Conservation (phyloP, 805 yeast genomes). For the Yarrowia bubula region DNA sequence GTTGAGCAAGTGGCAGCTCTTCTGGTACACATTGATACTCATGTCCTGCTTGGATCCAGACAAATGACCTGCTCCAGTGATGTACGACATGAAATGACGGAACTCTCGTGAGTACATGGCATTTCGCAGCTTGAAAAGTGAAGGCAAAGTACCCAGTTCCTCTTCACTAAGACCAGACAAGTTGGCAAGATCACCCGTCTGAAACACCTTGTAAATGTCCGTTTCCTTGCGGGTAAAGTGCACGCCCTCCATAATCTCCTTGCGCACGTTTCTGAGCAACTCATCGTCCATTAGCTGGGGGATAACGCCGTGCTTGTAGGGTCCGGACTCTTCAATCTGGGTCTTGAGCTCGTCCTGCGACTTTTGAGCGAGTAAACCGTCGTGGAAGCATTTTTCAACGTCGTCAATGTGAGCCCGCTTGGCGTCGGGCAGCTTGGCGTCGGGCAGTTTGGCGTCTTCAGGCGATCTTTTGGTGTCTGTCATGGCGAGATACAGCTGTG, state of each 20-base stretch:
- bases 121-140: conserved; percentile 72
- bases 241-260: conserved; percentile 77
- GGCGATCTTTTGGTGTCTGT: conserved; percentile 14
- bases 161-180: conserved; percentile 77
- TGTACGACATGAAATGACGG: conserved; percentile 69
- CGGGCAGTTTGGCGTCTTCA: conserved; percentile 1
- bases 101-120: conserved; percentile 86
- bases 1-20: conserved; percentile 89
- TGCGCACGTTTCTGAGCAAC: conserved; percentile 72
- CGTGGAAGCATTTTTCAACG: conserved; percentile 21
- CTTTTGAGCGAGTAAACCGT: neutral
- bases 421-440: conserved; percentile 1
- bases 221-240: conserved; percentile 95
- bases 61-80: conserved; percentile 84
- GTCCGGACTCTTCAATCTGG: conserved; percentile 57
- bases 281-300: conserved; percentile 70
- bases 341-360: conserved; percentile 14
- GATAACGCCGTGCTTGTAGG: conserved; percentile 90
- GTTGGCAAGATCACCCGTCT: conserved; percentile 89
- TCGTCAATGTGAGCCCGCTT: conserved; percentile 17
- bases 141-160: conserved; percentile 71
- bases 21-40: conserved; percentile 85
- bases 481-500: neutral
- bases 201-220: conserved; percentile 83
- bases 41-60: conserved; percentile 91